These are phyloP conservation scores for Phytophthora quininea DNA, from an alignment of 352 stramenopile genomes.

Conservation along the genomic window DNA sequence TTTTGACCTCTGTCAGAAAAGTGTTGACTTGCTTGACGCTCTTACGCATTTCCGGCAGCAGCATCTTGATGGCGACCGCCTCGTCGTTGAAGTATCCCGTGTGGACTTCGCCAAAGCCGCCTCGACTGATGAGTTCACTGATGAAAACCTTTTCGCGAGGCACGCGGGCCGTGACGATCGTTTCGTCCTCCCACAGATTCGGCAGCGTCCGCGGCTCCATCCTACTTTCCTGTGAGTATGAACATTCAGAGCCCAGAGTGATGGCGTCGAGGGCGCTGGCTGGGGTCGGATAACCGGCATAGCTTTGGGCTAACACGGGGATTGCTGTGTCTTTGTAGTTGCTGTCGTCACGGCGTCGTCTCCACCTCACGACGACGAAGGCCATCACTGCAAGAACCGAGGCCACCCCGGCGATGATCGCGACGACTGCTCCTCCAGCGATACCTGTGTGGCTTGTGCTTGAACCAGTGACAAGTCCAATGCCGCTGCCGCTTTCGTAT, in stretches of 20 bases:
- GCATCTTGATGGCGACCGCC: conserved; percentile 38
- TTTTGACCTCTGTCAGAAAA: conserved; percentile 38
- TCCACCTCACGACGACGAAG: conserved; percentile 31
- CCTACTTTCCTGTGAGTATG: conserved; percentile 28
- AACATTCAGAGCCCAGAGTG: conserved; percentile 32
- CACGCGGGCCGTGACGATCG: conserved; percentile 44
- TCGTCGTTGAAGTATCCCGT: conserved; percentile 31
- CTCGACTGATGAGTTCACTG: conserved; percentile 37
- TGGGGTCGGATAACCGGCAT: conserved; percentile 38
- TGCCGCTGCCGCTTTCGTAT: conserved; percentile 16
- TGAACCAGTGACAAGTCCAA: neutral
- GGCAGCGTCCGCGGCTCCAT: conserved; percentile 15
- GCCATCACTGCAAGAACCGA: conserved; percentile 24
- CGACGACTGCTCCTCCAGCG: conserved; percentile 7
- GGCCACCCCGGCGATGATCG: conserved; percentile 24
- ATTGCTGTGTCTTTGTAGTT: conserved; percentile 32
- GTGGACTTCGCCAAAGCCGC: conserved; percentile 42
- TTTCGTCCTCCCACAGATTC: conserved; percentile 44
- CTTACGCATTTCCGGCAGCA: conserved; percentile 42
- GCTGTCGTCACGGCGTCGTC: conserved; percentile 22
- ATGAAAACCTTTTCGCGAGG: conserved; percentile 37
- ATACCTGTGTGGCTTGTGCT: neutral
- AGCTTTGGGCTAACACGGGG: conserved; percentile 30
- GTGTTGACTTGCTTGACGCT: conserved; percentile 39
- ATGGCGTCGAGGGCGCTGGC: conserved; percentile 31